phyloP scores from a whole-genome alignment of 1,284 basidiomycete genomes.

The Microbotryum intermedium region DNA sequence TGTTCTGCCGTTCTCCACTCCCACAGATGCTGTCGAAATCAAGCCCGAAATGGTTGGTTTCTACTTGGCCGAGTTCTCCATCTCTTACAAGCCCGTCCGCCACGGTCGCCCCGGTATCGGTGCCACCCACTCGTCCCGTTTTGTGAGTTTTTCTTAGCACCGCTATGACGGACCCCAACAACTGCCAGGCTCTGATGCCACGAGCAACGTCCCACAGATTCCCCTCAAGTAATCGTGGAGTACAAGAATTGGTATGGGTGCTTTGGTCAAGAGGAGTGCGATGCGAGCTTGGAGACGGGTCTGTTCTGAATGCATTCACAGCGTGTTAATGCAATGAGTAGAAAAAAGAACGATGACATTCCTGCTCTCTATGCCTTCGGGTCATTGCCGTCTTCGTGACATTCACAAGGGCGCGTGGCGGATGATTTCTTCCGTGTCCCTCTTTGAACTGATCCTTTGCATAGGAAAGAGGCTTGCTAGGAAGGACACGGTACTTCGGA shows the following conservation, averaged over 20 bases:
- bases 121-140: slow-evolving; percentile 51
- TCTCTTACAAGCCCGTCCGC: slow-evolving; percentile 96
- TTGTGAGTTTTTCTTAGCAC: slow-evolving; percentile 42
- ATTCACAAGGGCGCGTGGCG: no score
- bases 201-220: slow-evolving; percentile 9
- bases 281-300: no score
- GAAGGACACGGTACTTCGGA: no score
- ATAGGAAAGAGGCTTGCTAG: no score
- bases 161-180: slow-evolving; percentile 46
- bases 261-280: no score
- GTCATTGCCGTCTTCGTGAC: no score
- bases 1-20: slow-evolving; percentile 31
- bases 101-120: slow-evolving; percentile 99
- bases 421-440: no score
- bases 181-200: background rate
- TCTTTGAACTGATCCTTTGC: no score
- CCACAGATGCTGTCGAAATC: slow-evolving; percentile 65
- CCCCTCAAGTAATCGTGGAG: slow-evolving; percentile 26
- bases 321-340: no score
- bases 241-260: background rate
- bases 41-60: slow-evolving; percentile 99
- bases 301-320: no score
- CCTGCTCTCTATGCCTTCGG: no score
- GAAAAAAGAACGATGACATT: no score
- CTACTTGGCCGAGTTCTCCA: slow-evolving; percentile 88